phyloP scores from a whole-genome alignment of 2,329 filamentous ascomycete species.

The Tolypocladium endophyticum region DNA sequence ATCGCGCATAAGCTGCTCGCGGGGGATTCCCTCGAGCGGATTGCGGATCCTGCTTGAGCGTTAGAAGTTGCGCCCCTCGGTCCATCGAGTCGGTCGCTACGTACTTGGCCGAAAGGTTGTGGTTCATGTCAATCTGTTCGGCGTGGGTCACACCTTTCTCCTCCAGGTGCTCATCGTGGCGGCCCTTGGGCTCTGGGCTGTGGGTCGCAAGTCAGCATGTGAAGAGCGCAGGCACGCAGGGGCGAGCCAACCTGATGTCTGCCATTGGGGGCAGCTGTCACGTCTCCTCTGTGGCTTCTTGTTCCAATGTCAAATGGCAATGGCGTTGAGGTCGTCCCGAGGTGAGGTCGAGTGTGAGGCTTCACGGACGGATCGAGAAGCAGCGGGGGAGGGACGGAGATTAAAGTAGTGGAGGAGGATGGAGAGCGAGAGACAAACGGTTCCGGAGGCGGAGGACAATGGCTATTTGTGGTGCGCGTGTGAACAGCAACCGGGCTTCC shows the following conservation, averaged over 20 bases:
- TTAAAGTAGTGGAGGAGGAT: slow-evolving; percentile 4
- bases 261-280: slow-evolving; percentile 9
- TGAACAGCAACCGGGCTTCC: slow-evolving; percentile 1
- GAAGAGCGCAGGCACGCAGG: background rate
- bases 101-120: slow-evolving; percentile 33
- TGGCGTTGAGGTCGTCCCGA: background rate
- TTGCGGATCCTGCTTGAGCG: slow-evolving; percentile 29
- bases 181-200: slow-evolving; percentile 8
- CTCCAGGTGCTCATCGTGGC: slow-evolving; percentile 10
- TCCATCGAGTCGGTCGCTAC: slow-evolving; percentile 5
- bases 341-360: background rate
- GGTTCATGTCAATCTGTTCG: slow-evolving; percentile 24
- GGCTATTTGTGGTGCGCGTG: slow-evolving; percentile 5
- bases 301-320: background rate
- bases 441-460: slow-evolving; percentile 6
- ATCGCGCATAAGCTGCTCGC: slow-evolving; percentile 41
- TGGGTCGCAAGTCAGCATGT: background rate
- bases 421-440: slow-evolving; percentile 1
- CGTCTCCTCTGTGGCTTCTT: background rate
- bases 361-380: slow-evolving; percentile 1
- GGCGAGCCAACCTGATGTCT: slow-evolving; percentile 8
- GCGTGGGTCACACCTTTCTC: slow-evolving; percentile 14
- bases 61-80: background rate
- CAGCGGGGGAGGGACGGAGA: slow-evolving; percentile 1
- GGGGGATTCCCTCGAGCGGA: slow-evolving; percentile 37